Conservation (phyloP, 2,329 filamentous ascomycete genomes). For the Albophoma yamanashiensis region DNA sequence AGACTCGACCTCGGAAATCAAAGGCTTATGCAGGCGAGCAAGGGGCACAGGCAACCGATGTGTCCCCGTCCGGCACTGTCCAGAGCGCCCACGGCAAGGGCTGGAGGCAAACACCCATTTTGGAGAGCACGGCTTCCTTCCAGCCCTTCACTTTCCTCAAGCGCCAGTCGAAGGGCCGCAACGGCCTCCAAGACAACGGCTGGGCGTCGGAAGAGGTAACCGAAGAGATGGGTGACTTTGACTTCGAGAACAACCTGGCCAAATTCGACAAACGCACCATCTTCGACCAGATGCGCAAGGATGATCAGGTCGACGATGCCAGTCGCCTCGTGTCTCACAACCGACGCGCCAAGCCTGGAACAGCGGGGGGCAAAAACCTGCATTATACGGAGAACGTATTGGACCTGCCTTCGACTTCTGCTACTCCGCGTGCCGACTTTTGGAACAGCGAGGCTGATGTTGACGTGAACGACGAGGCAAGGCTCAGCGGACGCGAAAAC, state of each 20-base stretch:
- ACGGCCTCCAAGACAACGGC: slow-evolving; percentile 52
- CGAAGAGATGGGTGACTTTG: slow-evolving; percentile 89
- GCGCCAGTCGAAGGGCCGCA: slow-evolving; percentile 38
- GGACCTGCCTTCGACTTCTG: slow-evolving; percentile 37
- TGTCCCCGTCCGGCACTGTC: slow-evolving; percentile 8
- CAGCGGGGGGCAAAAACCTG: slow-evolving; percentile 75
- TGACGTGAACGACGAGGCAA: slow-evolving; percentile 33
- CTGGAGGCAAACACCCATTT: slow-evolving; percentile 49
- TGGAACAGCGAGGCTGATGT: slow-evolving; percentile 73
- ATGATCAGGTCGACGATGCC: slow-evolving; percentile 81
- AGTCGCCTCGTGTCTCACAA: slow-evolving; percentile 89
- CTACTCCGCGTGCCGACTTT: slow-evolving; percentile 37
- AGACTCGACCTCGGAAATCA: slow-evolving; percentile 17
- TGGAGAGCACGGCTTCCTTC: slow-evolving; percentile 50
- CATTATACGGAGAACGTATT: slow-evolving; percentile 90
- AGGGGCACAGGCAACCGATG: slow-evolving; percentile 13
- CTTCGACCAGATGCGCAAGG: slow-evolving; percentile 84
- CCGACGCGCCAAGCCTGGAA: slow-evolving; percentile 56
- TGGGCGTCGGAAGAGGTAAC: slow-evolving; percentile 96
- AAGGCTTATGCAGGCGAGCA: slow-evolving; percentile 17
- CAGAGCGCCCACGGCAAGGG: slow-evolving; percentile 36
- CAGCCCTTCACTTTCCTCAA: slow-evolving; percentile 53
- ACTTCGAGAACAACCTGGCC: slow-evolving; percentile 79
- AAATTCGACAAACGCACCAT: slow-evolving; percentile 92
- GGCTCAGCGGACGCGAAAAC: slow-evolving; percentile 36